A percentile compares a stretch with the other conserved stretches of the same genome.
Evolutionary conservation across 2,329 filamentous ascomycete species (phyloP).

Genomic region (Colletotrichum eremochloae): DNA sequence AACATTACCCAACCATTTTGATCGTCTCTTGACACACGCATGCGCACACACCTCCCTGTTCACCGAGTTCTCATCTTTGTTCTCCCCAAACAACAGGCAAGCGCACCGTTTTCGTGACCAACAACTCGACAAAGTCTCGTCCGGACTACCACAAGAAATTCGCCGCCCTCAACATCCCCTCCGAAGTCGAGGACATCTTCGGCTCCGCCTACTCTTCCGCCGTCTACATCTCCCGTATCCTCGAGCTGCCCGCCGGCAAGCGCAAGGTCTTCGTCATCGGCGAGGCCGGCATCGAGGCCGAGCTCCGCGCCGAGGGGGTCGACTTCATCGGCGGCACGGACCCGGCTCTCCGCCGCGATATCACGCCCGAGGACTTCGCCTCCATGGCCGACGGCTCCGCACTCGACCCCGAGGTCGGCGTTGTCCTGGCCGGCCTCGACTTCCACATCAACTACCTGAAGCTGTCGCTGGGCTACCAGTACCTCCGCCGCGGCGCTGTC

Average conservation of each 20-base stretch:
- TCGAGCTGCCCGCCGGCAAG: slow-evolving; percentile 81
- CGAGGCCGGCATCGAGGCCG: slow-evolving; percentile 90
- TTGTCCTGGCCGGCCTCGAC: slow-evolving; percentile 91
- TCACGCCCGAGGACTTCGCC: slow-evolving; percentile 84
- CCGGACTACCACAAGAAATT: slow-evolving; percentile 95
- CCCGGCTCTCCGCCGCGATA: slow-evolving; percentile 79
- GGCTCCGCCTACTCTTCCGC: slow-evolving; percentile 95
- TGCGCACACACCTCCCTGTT: background rate
- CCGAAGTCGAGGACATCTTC: slow-evolving; percentile 90
- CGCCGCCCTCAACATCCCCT: slow-evolving; percentile 82
- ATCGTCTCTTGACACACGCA: background rate
- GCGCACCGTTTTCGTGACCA: slow-evolving; percentile 94
- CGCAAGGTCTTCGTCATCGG: slow-evolving; percentile 96
- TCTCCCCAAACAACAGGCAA: slow-evolving; percentile 72
- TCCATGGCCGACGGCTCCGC: slow-evolving; percentile 80
- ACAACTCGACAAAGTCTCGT: slow-evolving; percentile 98
- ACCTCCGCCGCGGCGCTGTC: slow-evolving; percentile 82
- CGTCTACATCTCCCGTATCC: slow-evolving; percentile 94
- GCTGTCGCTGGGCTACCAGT: slow-evolving; percentile 85
- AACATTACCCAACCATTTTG: background rate
- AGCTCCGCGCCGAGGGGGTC: slow-evolving; percentile 84
- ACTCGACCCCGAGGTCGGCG: slow-evolving; percentile 89
- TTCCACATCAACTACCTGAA: slow-evolving; percentile 98
- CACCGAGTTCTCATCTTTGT: slow-evolving; percentile 18
- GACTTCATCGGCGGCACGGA: slow-evolving; percentile 90